Evolutionary conservation across 2,329 filamentous ascomycete genomes (phyloP), one percentile per base, ranked within the genome.

Genomic region (Macrophomina pseudophaseolina): DNA sequence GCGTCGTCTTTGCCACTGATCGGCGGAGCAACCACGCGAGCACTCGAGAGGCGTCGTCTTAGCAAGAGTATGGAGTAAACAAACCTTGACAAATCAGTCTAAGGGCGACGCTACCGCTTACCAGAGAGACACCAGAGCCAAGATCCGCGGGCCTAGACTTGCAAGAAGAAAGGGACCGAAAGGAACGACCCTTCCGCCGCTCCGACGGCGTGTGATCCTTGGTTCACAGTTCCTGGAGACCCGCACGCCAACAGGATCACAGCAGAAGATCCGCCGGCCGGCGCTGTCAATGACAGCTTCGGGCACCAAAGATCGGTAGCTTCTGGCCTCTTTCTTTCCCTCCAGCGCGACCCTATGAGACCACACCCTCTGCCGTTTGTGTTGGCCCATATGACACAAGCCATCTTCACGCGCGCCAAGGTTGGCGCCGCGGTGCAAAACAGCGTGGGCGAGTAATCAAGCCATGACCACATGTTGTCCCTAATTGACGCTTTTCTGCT

Each of bases 61-160:
- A 54, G 52, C 52, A 54, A 40, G 23, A 54, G 52, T n/a, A 54
- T 38, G 52, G 18, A 11, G 58, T 62, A 62, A 62, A 62, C 58
- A 62, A 49, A 58, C 30, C 44, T 49, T 49, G 42, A 60, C 56
- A 60, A 48, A 48, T 46, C 56, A 18, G 33, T 18, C 40, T 9
- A 23, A 1, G 32, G 42, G 28, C 58, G 30, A 59, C 18, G 14
- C 40, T 44, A 59, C 5, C 23, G 18, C 7, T 48, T 30, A 32
- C 58, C 28, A 44, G 11, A 44, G 11, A 44, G 12, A 44, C 42
- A 44, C 42, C 42, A 44, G 16, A 14, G 42, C 42, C 42, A 44
- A 44, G 42, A 49, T 49, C 23, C n/a, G 23, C 46, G 58, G 58
- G 58, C n/a, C 58, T 62, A 49, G 58, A 62, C 58, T 9, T 59